Base-by-base conservation (phyloP, 2,329 filamentous ascomycete species). In the Exophiala bonariae region DNA sequence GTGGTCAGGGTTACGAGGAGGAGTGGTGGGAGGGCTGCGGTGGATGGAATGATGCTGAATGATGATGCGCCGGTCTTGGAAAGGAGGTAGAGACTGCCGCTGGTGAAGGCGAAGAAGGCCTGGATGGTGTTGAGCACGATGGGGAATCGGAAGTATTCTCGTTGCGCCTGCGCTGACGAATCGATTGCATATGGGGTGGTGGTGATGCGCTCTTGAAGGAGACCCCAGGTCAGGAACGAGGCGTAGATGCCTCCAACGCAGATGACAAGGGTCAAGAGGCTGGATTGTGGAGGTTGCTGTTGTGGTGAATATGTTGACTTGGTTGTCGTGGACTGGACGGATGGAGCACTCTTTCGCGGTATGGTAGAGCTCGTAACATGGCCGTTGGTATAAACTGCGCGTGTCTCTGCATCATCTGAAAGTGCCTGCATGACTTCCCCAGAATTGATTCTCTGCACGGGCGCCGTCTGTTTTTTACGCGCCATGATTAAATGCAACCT, bases 51-150 rank as follows among this genome's bases (percentile, higher is more conserved):
- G 63, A 96, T 80, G 5, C n/a, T n/a, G n/a, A n/a, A n/a, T 51
- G 76, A 57, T 63, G 58, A 78, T 66, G 36, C 23, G 23, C 11
- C 70, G 55, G 84, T 87, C 52, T 83, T 84, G 8, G 74, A 76
- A 48, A 80, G 71, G 48, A 96, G 84, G 75, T 99, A 99, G 43
- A 88, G 56, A 59, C 85, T 85, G 46, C 93, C 93, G 6, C 87
- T 87, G 6, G 85, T 72, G 30, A 89, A 89, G 13, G 92, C 92
- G 67, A 96, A 92, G 60, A 85, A 73, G 28, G 92, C 96, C 71
- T 99, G 93, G 52, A 97, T 83, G 4, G 93, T 97, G 72, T 97
- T 96, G 61, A 99, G 83, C 67, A 97, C 92, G 62, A 99, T 85
- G 46, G 93, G 87, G 69, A 90, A 96, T 57, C 86, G 89, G 80